Evolutionary conservation across 2,329 filamentous ascomycete genomes (phyloP), one percentile per base, ranked within the genome.

Genomic region (Aspergillus quadricinctus): DNA sequence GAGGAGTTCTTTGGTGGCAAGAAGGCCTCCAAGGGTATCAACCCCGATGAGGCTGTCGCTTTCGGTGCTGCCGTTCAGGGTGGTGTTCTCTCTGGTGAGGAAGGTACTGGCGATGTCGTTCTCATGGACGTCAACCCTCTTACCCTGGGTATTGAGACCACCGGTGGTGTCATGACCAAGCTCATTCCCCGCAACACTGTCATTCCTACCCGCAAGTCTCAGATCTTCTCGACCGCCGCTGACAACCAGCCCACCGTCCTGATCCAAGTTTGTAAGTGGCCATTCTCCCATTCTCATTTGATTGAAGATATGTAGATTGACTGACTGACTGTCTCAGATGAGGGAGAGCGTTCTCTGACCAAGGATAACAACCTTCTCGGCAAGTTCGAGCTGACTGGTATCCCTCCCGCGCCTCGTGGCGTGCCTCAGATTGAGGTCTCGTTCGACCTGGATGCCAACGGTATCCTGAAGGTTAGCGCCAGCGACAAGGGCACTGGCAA

Each of bases 21-120:
- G 90, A 92, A 94, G 84, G 92, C 92, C 69, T 92, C 89, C 85
- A 97, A 97, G 90, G 91, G 92, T 80, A 96, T 99, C 77, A 97
- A 97, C 86, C 94, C 94, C 68, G 94, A 99, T 73, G 94, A 97
- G 83, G 94, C 94, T 80, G 94, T 97, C 67, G 94, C 94, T 73
- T 97, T 92, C 76, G 94, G 94, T 80, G 94, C 94, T 63, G 93
- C 94, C 67, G 92, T 97, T 67, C 94, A 99, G 81, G 94, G 89
- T 80, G 93, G 92, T 88, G 87, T 97, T 72, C 83, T 99, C 61
- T 89, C 92, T 67, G 92, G 92, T 65, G 91, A 97, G 80, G 85
- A 88, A 72, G 88, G 87, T 71, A 89, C 90, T 61, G 81, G 79
- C n/a, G 85, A 87, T 3, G 76, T 96, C 62, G 90, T 97, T 72